Evolutionary conservation across 2,329 filamentous ascomycete genomes (phyloP), one percentile per base, ranked within the genome.

Genomic region (Leptodontidium sp.): DNA sequence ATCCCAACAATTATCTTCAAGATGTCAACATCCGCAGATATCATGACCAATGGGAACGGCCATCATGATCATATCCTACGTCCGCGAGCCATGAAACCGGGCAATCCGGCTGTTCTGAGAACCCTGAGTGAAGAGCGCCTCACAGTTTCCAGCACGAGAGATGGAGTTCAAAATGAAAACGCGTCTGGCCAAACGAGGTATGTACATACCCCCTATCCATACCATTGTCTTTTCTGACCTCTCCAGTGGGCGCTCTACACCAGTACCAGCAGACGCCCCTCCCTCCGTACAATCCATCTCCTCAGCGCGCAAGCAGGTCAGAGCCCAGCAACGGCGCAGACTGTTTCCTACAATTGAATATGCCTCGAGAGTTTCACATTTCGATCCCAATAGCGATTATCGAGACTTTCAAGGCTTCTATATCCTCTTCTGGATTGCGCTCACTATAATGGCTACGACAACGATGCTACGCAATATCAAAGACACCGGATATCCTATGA

Each of bases 381-480:
- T 99, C 79, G 96, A 99, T 78, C 94, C 94, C 0, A 87, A 88
- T 61, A 97, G 93, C 80, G 94, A 97, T 77, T 94, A 98, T 79
- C 90, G 90, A 77, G 94, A 99, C 81, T 99, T 99, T 79, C 90
- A 93, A 75, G 96, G 96, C 78, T 99, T 99, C 86, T 99, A 98
- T 82, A 93, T 96, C 65, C 87, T 99, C 47, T 99, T 99, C 82
- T 99, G 96, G 96, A 95, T 99, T 73, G 93, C 93, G 11, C 85
- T 99, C 69, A 93, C 93, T 74, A 97, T 99, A 80, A 97, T 99
- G 94, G 93, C 94, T 76, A 91, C 97, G 71, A 98, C 95, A 2
- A 93, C 93, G n/a, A 93, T 94, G 84, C 82, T 98, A 77, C 90
- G 95, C 76, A 98, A 97, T 80, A 88, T 96, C 77, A 97, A 95